Evolutionary conservation across 2,329 filamentous ascomycete species (phyloP).

Genomic region (Fusarium albosuccineum): DNA sequence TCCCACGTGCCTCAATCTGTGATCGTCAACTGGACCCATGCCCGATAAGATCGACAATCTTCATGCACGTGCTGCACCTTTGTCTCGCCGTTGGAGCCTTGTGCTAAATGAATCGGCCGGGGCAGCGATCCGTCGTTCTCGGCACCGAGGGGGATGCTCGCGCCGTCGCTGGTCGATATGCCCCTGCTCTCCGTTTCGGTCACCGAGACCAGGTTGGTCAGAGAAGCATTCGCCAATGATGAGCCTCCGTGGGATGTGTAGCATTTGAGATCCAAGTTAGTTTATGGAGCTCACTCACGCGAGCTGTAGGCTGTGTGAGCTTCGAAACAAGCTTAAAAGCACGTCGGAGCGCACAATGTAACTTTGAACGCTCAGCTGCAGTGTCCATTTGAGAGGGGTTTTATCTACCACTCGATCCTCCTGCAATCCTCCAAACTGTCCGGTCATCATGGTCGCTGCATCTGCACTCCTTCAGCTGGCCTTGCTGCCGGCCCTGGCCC

Average conservation of each 20-base stretch:
- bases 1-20: conserved; percentile 32
- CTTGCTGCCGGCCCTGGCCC: conserved; percentile 33
- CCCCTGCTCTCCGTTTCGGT: conserved; percentile 28
- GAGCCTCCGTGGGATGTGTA: background rate
- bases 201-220: conserved; percentile 32
- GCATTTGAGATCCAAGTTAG: background rate
- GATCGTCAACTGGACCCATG: conserved; percentile 2
- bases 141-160: background rate
- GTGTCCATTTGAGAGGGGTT: background rate
- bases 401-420: background rate
- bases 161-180: background rate
- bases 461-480: conserved; percentile 36
- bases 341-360: conserved; percentile 10
- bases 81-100: conserved; percentile 35
- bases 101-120: conserved; percentile 10
- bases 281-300: conserved; percentile 20
- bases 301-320: conserved; percentile 24
- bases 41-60: conserved; percentile 21
- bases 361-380: conserved; percentile 6
- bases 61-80: conserved; percentile 36
- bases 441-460: conserved; percentile 32
- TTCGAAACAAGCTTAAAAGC: conserved; percentile 32
- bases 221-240: conserved; percentile 5
- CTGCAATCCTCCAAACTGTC: background rate
- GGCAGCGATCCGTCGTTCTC: conserved; percentile 14